Conservation (phyloP, 129 eudicot species). For the Flaveria linearis region DNA sequence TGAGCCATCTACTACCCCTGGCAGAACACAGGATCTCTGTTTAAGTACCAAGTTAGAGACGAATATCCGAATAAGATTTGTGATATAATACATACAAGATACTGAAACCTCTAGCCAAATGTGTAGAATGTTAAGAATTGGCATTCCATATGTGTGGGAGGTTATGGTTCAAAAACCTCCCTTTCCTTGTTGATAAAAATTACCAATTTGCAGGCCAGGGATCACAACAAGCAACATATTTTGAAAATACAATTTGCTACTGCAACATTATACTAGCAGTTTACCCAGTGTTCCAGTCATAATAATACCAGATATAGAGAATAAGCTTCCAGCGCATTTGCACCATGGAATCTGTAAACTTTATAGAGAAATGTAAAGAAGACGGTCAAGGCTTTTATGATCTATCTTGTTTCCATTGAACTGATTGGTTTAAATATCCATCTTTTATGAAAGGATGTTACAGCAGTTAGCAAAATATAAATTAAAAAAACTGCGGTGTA, state of each 20-base stretch:
- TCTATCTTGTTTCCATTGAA: too few relatives aligned
- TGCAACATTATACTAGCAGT: neutral
- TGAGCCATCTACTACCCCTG: neutral
- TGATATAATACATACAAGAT: neutral
- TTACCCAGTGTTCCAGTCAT: neutral
- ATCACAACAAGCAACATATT: neutral
- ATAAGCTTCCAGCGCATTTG: too few relatives aligned
- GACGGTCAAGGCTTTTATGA: too few relatives aligned
- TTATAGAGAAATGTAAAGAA: too few relatives aligned
- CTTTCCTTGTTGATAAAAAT: neutral
- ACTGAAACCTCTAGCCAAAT: neutral
- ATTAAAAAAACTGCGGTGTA: neutral
- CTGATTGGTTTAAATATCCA: neutral
- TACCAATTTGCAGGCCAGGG: neutral
- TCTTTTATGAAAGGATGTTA: neutral
- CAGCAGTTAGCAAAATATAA: neutral
- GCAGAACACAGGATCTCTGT: slow-evolving; percentile 5
- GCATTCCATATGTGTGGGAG: neutral
- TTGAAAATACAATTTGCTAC: slow-evolving; percentile 1
- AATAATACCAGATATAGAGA: neutral
- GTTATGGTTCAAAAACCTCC: neutral
- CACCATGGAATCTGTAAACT: too few relatives aligned
- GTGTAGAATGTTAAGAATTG: neutral
- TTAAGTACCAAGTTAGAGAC: neutral
- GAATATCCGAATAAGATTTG: slow-evolving; percentile 1